Evolutionary conservation across 108 stramenopile genomes (phyloP), one percentile per base, ranked within the genome.

Genomic region (Cyclotella cryptica): DNA sequence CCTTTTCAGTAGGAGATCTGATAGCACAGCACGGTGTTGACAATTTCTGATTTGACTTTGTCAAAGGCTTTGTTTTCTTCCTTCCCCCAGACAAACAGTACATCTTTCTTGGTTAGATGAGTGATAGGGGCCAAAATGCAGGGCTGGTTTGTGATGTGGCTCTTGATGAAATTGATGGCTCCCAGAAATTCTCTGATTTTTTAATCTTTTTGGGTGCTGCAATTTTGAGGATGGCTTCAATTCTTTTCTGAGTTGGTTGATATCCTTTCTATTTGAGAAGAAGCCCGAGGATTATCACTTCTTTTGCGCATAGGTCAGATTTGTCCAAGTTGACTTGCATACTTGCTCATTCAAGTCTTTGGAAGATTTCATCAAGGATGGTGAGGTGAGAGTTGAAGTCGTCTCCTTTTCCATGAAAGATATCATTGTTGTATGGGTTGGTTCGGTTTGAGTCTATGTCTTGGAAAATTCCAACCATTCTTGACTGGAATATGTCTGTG

Each of bases 181-280:
- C 84, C 84, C 2, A 85, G 45, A 45, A 79, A 80, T 24, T 74
- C 61, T n/a, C 78, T 13, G 5, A 51, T 21, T 80, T 66, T 35
- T 71, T 70, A 0, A 60, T 4, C 11, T 51, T 77, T 28, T 55
- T 70, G 11, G 84, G 79, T 19, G 54, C 29, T 8, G 22, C 28
- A 5, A 85, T 22, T 15, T 42, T 27, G 3, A 78, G 8, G 40
- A 85, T 78, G 0, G 74, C 74, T 13, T 58, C 47, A 18, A 85
- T 57, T 43, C 75, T 67, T 29, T 69, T 69, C 43, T 12, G 15
- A 1, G 44, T 21, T 19, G 60, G 68, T 17, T 26, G 15, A 60
- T 46, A 68, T 22, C 74, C 60, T 14, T 29, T 62, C 17, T n/a
- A 74, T 9, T 21, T 59, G 21, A 77, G 39, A 18, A 39, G 10